These are phyloP conservation scores for Dothistroma pini DNA, from an alignment of 2,329 filamentous ascomycete species.

Conservation along the genomic window DNA sequence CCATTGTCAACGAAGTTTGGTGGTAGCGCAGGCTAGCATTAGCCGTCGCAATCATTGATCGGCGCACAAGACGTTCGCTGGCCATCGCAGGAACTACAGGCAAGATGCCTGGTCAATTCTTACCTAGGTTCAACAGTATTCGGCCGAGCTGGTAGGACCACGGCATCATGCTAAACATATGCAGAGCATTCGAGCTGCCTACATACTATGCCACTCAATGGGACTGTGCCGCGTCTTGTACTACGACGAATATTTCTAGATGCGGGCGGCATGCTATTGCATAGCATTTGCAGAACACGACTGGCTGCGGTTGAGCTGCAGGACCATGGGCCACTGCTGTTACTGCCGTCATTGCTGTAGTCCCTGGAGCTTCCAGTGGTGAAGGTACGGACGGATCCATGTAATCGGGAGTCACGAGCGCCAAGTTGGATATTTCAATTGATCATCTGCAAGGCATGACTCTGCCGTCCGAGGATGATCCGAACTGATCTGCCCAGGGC, in stretches of 20 bases:
- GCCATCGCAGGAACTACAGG: background rate
- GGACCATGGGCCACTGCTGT: too few relatives aligned
- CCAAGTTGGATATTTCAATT: background rate
- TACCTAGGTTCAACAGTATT: too few relatives aligned
- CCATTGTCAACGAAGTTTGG: too few relatives aligned
- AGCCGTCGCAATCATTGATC: background rate
- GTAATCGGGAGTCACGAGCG: background rate
- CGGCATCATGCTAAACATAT: background rate
- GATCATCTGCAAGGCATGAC: background rate
- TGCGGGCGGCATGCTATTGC: too few relatives aligned
- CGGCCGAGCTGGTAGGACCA: background rate
- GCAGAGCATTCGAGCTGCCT: too few relatives aligned
- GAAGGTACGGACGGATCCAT: background rate
- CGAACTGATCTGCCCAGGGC: background rate
- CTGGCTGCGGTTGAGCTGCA: too few relatives aligned
- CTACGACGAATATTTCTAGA: too few relatives aligned
- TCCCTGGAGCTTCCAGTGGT: background rate
- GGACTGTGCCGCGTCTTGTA: too few relatives aligned
- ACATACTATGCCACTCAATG: too few relatives aligned
- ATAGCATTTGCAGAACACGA: too few relatives aligned
- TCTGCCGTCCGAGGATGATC: background rate
- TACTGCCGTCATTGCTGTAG: too few relatives aligned
- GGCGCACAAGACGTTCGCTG: background rate
- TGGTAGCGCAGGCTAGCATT: too few relatives aligned
- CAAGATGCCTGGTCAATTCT: background rate